These are phyloP conservation scores for Punctularia strigosozonata DNA, from an alignment of 768 basidiomycete species.

Conservation along the genomic window DNA sequence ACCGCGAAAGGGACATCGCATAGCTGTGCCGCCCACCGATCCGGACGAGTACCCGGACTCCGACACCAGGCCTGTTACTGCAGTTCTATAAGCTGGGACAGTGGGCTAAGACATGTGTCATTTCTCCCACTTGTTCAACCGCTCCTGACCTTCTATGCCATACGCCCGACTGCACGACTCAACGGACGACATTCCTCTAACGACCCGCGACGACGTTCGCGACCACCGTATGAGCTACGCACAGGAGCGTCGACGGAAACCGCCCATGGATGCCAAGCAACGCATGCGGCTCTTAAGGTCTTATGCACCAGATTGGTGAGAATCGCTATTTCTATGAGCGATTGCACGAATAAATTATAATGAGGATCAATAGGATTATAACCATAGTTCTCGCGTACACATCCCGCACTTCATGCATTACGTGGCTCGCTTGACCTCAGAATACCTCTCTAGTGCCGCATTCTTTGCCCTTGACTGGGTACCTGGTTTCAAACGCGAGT, in stretches of 20 bases:
- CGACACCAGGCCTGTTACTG: too few species aligned
- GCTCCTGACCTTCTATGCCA: too few species aligned
- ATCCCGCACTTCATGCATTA: background rate
- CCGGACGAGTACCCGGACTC: too few species aligned
- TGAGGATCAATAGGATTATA: constrained; percentile 43
- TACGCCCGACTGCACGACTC: too few species aligned
- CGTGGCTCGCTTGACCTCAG: background rate
- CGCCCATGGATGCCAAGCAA: constrained; percentile 8
- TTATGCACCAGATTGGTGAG: constrained; percentile 72
- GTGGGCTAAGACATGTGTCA: too few species aligned
- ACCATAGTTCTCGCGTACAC: constrained; percentile 58
- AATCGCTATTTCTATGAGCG: constrained; percentile 4
- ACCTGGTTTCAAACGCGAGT: constrained; percentile 63
- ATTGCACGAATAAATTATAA: too few species aligned
- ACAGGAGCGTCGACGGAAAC: background rate
- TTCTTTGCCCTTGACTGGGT: constrained; percentile 58
- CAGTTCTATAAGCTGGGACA: too few species aligned
- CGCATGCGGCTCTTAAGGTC: constrained; percentile 37
- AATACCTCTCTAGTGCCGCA: constrained; percentile 27
- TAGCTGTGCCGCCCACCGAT: too few species aligned
- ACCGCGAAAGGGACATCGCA: too few species aligned
- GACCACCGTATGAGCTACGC: background rate
- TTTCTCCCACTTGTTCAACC: too few species aligned
- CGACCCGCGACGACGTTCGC: background rate
- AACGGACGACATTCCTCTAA: background rate